These are phyloP conservation scores for Malus hybrid DNA, from an alignment of 331 rosid species.

Conservation along the genomic window DNA sequence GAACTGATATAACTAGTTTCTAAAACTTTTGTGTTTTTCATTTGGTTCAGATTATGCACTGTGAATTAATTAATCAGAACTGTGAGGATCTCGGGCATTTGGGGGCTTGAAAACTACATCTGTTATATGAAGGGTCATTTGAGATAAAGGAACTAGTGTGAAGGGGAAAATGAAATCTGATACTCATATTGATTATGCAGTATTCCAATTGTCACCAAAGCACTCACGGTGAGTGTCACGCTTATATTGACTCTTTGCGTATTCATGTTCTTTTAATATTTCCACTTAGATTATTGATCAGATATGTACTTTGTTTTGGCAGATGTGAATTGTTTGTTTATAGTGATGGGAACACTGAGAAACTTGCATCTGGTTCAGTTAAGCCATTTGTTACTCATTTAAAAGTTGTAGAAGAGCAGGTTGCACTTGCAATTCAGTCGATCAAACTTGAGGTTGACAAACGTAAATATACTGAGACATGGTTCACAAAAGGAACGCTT, in stretches of 20 bases:
- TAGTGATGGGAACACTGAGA: conserved; percentile 68
- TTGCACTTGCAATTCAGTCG: conserved; percentile 58
- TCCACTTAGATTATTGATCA: not conserved
- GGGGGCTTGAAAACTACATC: conserved; percentile 10
- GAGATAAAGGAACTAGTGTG: conserved; percentile 17
- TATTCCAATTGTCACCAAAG: conserved; percentile 70
- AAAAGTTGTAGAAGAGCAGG: conserved; percentile 83
- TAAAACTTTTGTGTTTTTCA: not conserved
- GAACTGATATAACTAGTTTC: not conserved
- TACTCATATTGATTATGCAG: conserved; percentile 72
- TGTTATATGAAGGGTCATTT: conserved; percentile 28
- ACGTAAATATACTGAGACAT: conserved; percentile 42
- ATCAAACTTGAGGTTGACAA: conserved; percentile 75
- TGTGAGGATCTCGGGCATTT: conserved; percentile 14
- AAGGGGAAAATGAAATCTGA: conserved; percentile 64
- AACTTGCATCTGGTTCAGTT: conserved; percentile 80
- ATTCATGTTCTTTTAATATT: not conserved
- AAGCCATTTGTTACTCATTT: conserved; percentile 83
- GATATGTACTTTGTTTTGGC: conserved; percentile 11
- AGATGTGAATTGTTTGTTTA: conserved; percentile 88
- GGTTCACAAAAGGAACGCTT: conserved; percentile 98
- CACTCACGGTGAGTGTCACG: conserved; percentile 44
- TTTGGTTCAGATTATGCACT: conserved; percentile 24
- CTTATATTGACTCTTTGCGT: not conserved
- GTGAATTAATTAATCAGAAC: conserved; percentile 4